Evolutionary conservation across 495 filamentous ascomycete species (phyloP).

Genomic region (Penicillium nucicola): DNA sequence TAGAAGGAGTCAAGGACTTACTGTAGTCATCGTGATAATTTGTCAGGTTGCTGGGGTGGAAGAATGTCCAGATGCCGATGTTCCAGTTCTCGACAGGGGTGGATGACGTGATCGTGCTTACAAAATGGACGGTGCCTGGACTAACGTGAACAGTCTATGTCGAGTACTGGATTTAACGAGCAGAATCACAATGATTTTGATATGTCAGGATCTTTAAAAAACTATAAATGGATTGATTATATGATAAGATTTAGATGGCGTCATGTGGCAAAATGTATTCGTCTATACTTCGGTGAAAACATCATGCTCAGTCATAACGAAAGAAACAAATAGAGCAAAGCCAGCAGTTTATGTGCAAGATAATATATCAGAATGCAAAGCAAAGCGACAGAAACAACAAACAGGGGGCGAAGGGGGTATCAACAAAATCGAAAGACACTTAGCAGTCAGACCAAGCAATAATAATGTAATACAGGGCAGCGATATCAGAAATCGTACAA

Average conservation of each 20-base stretch:
- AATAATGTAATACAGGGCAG: slow-evolving; percentile 2
- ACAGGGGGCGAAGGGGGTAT: slow-evolving; percentile 41
- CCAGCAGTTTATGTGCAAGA: slow-evolving; percentile 18
- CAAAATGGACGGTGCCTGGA: slow-evolving; percentile 14
- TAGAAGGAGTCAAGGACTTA: slow-evolving; percentile 11
- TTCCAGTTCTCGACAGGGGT: slow-evolving; percentile 2
- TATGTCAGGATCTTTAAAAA: not conserved
- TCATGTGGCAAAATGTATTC: too few species aligned
- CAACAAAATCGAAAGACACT: slow-evolving; percentile 32
- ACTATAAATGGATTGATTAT: too few species aligned
- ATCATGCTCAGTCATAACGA: not conserved
- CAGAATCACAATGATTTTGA: too few species aligned
- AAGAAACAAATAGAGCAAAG: not conserved
- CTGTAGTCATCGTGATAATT: slow-evolving; percentile 14
- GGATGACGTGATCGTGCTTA: slow-evolving; percentile 27
- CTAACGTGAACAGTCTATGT: not conserved
- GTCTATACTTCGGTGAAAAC: too few species aligned
- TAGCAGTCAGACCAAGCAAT: slow-evolving; percentile 11
- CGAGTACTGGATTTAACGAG: too few species aligned
- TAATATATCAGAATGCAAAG: slow-evolving; percentile 13
- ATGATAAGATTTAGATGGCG: too few species aligned
- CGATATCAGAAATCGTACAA: slow-evolving; percentile 14
- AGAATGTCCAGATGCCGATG: not conserved
- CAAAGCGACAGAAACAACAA: slow-evolving; percentile 11
- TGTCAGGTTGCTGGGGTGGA: not conserved